Conservation (phyloP, 2,329 filamentous ascomycete species). For the Gnomoniopsis sp. region DNA sequence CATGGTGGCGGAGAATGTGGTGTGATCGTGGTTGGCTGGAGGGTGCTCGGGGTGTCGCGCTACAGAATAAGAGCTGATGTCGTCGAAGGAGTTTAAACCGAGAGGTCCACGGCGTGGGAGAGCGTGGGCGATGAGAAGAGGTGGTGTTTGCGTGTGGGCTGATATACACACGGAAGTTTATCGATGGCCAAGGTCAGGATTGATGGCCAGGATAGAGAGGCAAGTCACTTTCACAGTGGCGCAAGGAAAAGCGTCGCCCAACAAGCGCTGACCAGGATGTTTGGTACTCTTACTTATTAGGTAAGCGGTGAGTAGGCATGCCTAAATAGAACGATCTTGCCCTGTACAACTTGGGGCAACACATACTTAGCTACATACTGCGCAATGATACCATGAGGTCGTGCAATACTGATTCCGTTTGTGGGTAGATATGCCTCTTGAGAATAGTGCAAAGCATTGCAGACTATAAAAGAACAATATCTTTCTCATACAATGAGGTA, state of each 20-base stretch:
- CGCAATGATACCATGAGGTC: too few relatives aligned
- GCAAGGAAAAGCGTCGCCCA: background rate
- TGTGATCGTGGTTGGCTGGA: background rate
- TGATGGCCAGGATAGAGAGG: background rate
- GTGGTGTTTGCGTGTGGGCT: background rate
- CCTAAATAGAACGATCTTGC: background rate
- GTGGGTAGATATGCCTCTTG: too few relatives aligned
- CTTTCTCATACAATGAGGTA: too few relatives aligned
- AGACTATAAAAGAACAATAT: too few relatives aligned
- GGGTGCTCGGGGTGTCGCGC: background rate
- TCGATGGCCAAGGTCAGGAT: background rate
- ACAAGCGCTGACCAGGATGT: background rate
- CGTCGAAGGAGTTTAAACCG: background rate
- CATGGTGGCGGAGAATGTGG: conserved; percentile 46
- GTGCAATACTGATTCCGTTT: too few relatives aligned
- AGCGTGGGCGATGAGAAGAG: background rate
- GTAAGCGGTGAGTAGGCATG: background rate
- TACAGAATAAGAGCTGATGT: background rate
- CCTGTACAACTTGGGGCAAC: too few relatives aligned
- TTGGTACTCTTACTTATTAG: background rate
- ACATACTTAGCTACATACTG: too few relatives aligned
- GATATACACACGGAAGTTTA: background rate
- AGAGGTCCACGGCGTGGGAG: too few relatives aligned
- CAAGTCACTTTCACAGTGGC: background rate
- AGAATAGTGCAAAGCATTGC: too few relatives aligned